Base-by-base conservation (phyloP, 345 rosid genomes). In the Raphanus raphanistrum region DNA sequence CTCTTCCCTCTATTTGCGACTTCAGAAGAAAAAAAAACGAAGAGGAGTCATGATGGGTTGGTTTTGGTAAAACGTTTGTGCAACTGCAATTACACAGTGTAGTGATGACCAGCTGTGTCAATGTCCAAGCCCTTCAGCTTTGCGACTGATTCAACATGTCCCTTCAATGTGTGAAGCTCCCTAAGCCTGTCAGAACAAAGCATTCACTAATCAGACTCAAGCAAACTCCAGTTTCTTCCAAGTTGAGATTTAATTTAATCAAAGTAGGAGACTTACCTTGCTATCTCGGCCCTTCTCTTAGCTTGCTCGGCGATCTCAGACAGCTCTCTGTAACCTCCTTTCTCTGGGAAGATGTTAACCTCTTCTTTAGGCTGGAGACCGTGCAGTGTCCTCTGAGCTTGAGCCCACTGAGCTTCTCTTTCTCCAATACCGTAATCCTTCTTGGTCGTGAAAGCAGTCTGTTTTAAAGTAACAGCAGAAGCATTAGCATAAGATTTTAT, bases 261-360 rank as follows among this genome's bases (percentile, higher is more conserved):
- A 36, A 50, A 17, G 25, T 66, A 5, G n/a, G n/a, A n/a, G 5
- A 72, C 79, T 85, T 76, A 93, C 98, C 97, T 91, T 41, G 98
- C 97, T 28, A 94, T 87, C 92, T 94, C 98, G 4, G 98, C 98
- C 25, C 98, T 84, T 16, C 97, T 83, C 88, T 89, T 94, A 48
- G 98, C 98, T 87, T 94, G 97, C 83, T 94, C 98, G 2, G 98
- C 98, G 9, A 94, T 92, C 88, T 94, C 98, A 3, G 98, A 90
- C 25, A 92, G 87, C 78, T 94, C 98, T 62, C 90, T 85, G 69
- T 89, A 88, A 80, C 86, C 87, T 80, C 73, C 87, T 84, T 87
- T 87, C 66, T 93, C 93, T 17, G 76, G 74, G 81, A 88, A 86
- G 77, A 91, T 75, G 73, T 70, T 71, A 21, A 50, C 58, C 0